A percentile compares a stretch with the other conserved stretches of the same genome.
Evolutionary conservation across 257 asterid genomes (phyloP).

Genomic region (Ajuga chamaepitys): DNA sequence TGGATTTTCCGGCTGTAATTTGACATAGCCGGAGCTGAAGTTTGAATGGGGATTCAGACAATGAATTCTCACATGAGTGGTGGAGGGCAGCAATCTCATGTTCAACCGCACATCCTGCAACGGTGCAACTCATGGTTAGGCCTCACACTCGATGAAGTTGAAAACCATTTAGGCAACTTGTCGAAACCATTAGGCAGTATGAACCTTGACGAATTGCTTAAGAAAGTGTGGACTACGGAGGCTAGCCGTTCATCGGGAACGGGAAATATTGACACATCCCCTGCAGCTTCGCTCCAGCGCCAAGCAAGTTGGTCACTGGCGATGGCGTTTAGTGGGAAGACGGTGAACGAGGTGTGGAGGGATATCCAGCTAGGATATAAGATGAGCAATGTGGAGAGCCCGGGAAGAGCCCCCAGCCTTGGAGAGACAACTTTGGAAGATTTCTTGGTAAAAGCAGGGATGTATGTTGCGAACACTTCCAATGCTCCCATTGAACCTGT

Average conservation of each 20-base stretch:
- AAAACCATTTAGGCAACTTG: conserved; percentile 43
- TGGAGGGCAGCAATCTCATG: conserved; percentile 44
- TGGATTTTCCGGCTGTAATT: background rate
- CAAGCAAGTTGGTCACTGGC: conserved; percentile 58
- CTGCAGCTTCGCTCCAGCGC: conserved; percentile 51
- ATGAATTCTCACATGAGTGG: conserved; percentile 54
- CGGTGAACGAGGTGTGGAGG: conserved; percentile 67
- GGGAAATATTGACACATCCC: conserved; percentile 23
- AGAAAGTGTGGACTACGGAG: conserved; percentile 50
- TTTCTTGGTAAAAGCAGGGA: conserved; percentile 72
- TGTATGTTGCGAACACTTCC: conserved; percentile 45
- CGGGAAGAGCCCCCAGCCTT: conserved; percentile 37
- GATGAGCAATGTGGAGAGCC: conserved; percentile 27
- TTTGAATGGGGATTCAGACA: conserved; percentile 67
- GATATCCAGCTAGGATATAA: conserved; percentile 50
- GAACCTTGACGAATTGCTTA: conserved; percentile 69
- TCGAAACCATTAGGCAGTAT: conserved; percentile 62
- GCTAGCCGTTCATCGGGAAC: conserved; percentile 25
- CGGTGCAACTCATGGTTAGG: conserved; percentile 61
- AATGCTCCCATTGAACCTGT: conserved; percentile 47
- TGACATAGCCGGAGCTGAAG: conserved; percentile 10
- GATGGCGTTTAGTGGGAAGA: conserved; percentile 47
- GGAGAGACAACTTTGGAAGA: conserved; percentile 81
- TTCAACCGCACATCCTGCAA: conserved; percentile 23
- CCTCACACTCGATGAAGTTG: conserved; percentile 55